Percentiles rank a stretch among this genome's conserved stretches.
phyloP scores from a whole-genome alignment of 1,139 yeast species.

The Schizosaccharomyces versatilis region DNA sequence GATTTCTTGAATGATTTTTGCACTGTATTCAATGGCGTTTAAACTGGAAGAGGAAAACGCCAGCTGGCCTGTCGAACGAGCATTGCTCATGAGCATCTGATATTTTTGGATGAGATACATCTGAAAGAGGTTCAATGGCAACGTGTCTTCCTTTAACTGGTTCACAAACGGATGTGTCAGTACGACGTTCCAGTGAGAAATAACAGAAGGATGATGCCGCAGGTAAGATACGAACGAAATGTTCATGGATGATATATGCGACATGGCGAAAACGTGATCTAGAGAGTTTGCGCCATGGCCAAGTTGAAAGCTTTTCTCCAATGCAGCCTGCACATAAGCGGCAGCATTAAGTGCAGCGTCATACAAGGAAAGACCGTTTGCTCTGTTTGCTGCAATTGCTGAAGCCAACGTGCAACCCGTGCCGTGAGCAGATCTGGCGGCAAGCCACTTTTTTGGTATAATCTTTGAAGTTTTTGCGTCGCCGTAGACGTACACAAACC shows the following conservation, averaged over 20 bases:
- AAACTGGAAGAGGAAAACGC: constrained; percentile 29
- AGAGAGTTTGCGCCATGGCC: constrained; percentile 17
- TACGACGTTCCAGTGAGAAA: constrained; percentile 31
- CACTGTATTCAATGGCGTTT: constrained; percentile 29
- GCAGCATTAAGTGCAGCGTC: constrained; percentile 37
- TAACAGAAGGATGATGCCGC: constrained; percentile 33
- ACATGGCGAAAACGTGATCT: constrained; percentile 12
- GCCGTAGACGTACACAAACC: constrained; percentile 40
- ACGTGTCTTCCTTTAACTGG: constrained; percentile 29
- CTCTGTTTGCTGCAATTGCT: constrained; percentile 54
- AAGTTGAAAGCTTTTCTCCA: constrained; percentile 18
- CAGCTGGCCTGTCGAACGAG: constrained; percentile 43
- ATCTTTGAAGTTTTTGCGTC: constrained; percentile 26
- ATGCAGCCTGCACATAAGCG: constrained; percentile 35
- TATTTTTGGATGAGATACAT: constrained; percentile 52
- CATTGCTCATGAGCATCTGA: constrained; percentile 45
- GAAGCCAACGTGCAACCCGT: constrained; percentile 82
- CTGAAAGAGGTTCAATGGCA: constrained; percentile 31
- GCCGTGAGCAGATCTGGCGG: constrained; percentile 51
- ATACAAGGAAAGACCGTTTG: constrained; percentile 27
- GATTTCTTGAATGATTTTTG: constrained; percentile 31
- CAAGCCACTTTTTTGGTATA: constrained; percentile 30
- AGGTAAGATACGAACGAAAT: constrained; percentile 31
- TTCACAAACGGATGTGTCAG: constrained; percentile 40
- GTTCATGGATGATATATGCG: constrained; percentile 17